phyloP scores from a whole-genome alignment of 169 alveolate species.

The Plasmodium coatneyi region DNA sequence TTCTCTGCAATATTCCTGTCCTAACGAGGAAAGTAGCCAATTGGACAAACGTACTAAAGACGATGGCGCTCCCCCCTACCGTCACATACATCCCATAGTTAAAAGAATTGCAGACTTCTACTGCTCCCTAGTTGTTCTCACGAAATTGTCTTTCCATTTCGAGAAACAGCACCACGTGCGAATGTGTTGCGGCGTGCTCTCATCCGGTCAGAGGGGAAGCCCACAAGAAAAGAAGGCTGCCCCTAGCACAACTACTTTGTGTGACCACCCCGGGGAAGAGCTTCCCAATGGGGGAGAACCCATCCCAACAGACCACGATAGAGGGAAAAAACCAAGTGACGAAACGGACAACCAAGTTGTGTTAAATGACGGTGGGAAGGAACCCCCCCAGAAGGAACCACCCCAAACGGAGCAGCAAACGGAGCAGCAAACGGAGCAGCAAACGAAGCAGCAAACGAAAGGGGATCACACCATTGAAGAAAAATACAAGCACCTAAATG shows the following conservation, averaged over 20 bases:
- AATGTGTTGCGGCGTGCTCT: neutral
- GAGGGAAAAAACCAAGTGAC: neutral
- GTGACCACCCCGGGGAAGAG: neutral
- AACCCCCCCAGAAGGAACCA: neutral
- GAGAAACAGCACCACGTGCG: slow-evolving; percentile 14
- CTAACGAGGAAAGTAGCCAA: neutral
- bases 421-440: neutral
- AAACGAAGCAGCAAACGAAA: neutral
- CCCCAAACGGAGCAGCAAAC: neutral
- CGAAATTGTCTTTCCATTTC: neutral
- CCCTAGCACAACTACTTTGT: too few relatives aligned
- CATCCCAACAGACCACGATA: neutral
- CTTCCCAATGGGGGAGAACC: neutral
- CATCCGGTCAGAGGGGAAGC: neutral
- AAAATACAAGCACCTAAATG: slow-evolving; percentile 10
- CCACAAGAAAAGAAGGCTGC: neutral
- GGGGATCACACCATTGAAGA: neutral
- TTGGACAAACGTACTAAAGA: neutral
- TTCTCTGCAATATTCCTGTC: neutral
- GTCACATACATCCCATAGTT: slow-evolving; percentile 21
- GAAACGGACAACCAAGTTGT: neutral
- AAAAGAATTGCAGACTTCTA: slow-evolving; percentile 54
- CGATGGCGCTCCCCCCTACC: neutral
- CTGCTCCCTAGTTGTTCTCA: slow-evolving; percentile 17
- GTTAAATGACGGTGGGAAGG: neutral